These are phyloP conservation scores for Uromyces viciae-fabae DNA, from an alignment of 1,284 basidiomycete genomes.

Conservation along the genomic window DNA sequence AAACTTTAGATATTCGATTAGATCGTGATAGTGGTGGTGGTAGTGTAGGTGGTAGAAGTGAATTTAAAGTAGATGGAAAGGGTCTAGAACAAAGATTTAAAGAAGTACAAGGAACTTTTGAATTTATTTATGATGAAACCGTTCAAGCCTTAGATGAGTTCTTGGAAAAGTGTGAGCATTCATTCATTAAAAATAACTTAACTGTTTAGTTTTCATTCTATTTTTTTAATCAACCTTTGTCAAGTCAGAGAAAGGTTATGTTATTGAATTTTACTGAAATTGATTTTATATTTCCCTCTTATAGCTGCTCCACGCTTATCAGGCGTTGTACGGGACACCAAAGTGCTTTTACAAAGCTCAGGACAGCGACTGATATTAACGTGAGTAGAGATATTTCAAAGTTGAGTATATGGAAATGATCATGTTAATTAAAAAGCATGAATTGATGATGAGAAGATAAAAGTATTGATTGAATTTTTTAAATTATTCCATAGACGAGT, in stretches of 20 bases:
- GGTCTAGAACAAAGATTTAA: constrained; percentile 71
- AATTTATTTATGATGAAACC: constrained; percentile 90
- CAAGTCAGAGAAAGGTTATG: neutral
- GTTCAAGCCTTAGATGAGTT: constrained; percentile 87
- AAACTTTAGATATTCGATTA: constrained; percentile 59
- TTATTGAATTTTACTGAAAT: neutral
- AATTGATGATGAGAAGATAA: neutral
- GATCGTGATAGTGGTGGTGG: constrained; percentile 46
- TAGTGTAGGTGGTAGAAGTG: constrained; percentile 60
- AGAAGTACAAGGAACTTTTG: constrained; percentile 87
- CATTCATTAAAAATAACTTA: neutral
- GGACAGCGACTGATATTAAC: constrained; percentile 66
- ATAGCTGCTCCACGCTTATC: constrained; percentile 52
- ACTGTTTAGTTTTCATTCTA: too few species aligned
- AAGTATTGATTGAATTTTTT: constrained; percentile 4
- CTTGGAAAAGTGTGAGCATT: constrained; percentile 71
- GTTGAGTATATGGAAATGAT: neutral
- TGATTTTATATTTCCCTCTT: neutral
- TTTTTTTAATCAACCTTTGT: neutral
- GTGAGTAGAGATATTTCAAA: neutral
- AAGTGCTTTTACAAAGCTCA: constrained; percentile 81
- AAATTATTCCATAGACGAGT: constrained; percentile 63
- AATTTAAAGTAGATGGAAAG: constrained; percentile 47
- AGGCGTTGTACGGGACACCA: constrained; percentile 74
- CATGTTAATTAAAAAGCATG: neutral